Evolutionary conservation across 2,329 filamentous ascomycete species (phyloP), one percentile per base, ranked within the genome.

Genomic region (Penicillium sp.): DNA sequence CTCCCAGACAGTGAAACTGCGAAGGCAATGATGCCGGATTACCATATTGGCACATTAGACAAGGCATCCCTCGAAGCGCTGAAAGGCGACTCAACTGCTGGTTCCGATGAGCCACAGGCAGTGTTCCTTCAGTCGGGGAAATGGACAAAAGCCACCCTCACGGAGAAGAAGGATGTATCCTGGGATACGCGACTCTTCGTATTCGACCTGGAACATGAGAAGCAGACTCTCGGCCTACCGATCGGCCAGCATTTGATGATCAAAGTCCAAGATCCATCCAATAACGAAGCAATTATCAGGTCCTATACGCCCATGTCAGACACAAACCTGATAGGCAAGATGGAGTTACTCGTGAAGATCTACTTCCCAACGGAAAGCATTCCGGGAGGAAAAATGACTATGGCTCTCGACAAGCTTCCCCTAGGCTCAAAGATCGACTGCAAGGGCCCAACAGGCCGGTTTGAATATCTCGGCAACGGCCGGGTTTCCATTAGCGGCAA

Each of bases 161-260:
- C 82, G n/a, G 72, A 79, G 41, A 94, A 91, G 68, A 83, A 74
- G n/a, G 72, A 75, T 4, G 77, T 95, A 4, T 95, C 90, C 0
- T 82, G 82, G 68, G 91, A 97, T 72, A 90, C 89, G 6, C 85
- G 87, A 38, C 83, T 96, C 57, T 95, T 96, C 75, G 86, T 82
- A 32, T 95, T 95, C 77, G 81, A 82, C 42, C 84, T 96, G 18
- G 86, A 93, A 56, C 86, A 92, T 64, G 75, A 81, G 0, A 73
- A 80, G 0, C 91, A 96, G 69, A 71, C 71, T 0, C 79, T 94
- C 9, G 92, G 92, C 9, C 79, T 96, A 0, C 91, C 91, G 0
- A 85, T 89, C 0, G 92, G 92, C 16, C 90, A 96, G 68, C 92
- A 97, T 72, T 77, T 96, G 1, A 89, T 96, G 85, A 82, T 96